Conservation (phyloP, 2,329 filamentous ascomycete species). For the Myriangium duriaei region DNA sequence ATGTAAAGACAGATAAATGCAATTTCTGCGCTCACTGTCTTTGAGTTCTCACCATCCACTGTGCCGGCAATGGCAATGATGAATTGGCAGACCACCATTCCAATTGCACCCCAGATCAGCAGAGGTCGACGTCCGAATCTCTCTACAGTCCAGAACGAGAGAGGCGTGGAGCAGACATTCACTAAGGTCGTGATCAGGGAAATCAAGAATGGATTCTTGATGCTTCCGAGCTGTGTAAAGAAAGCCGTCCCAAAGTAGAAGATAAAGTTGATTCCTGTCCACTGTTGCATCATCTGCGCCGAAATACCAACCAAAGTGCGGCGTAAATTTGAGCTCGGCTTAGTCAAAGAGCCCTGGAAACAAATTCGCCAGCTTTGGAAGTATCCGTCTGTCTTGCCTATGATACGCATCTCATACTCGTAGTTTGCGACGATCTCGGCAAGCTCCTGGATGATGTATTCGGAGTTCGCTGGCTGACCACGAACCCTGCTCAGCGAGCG, state of each 20-base stretch:
- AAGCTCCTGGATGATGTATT: conserved; percentile 50
- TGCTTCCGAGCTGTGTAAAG: conserved; percentile 37
- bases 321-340: too few species aligned
- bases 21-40: conserved; percentile 51
- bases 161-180: conserved; percentile 66
- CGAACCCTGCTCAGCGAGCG: conserved; percentile 45
- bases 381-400: too few species aligned
- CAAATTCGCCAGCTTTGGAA: conserved; percentile 55
- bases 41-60: conserved; percentile 28
- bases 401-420: conserved; percentile 64
- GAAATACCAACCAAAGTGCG: conserved; percentile 60
- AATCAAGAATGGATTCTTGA: conserved; percentile 22
- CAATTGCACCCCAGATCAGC: conserved; percentile 63
- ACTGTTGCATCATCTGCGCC: conserved; percentile 67
- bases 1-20: conserved; percentile 87
- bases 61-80: conserved; percentile 59
- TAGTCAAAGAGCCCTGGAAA: conserved; percentile 50
- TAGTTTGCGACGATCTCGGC: conserved; percentile 80
- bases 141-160: conserved; percentile 56
- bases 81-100: conserved; percentile 82
- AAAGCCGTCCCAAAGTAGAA: conserved; percentile 68
- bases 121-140: conserved; percentile 62
- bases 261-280: conserved; percentile 48
- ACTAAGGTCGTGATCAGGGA: conserved; percentile 61
- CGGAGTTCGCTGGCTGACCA: conserved; percentile 58